Conservation (phyloP, 2,329 filamentous ascomycete genomes). For the Lasiodiplodia hormozganensis region DNA sequence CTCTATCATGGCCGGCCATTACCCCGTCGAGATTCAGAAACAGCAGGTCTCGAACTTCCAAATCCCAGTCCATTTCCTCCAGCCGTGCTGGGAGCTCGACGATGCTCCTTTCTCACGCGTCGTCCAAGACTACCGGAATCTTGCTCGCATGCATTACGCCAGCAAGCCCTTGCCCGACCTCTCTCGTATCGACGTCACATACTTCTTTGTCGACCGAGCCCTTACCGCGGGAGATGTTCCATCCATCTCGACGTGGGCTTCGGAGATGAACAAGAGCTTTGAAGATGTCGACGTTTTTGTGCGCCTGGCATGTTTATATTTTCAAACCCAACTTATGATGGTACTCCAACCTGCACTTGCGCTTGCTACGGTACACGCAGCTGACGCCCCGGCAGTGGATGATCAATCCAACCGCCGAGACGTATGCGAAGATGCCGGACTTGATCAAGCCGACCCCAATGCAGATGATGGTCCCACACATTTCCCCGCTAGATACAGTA, state of each 20-base stretch:
- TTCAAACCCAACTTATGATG: slow-evolving; percentile 26
- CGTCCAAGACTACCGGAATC: slow-evolving; percentile 18
- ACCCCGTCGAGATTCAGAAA: slow-evolving; percentile 11
- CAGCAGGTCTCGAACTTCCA: slow-evolving; percentile 28
- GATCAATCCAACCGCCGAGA: slow-evolving; percentile 27
- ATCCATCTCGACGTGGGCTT: slow-evolving; percentile 15
- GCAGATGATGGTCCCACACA: slow-evolving; percentile 29
- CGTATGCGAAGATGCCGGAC: slow-evolving; percentile 26
- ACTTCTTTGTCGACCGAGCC: slow-evolving; percentile 5
- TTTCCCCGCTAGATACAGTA: slow-evolving; percentile 22
- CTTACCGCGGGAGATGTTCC: neutral
- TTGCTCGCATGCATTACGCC: slow-evolving; percentile 15
- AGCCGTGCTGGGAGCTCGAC: slow-evolving; percentile 23
- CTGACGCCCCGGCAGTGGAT: slow-evolving; percentile 25
- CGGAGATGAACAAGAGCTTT: slow-evolving; percentile 28
- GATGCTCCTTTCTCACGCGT: slow-evolving; percentile 21
- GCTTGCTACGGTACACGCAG: neutral
- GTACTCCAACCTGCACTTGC: neutral
- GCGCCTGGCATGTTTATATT: slow-evolving; percentile 26
- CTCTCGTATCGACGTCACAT: slow-evolving; percentile 13
- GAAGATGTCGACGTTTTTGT: slow-evolving; percentile 28
- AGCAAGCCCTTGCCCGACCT: slow-evolving; percentile 1
- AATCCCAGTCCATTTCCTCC: slow-evolving; percentile 26
- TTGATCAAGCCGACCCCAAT: slow-evolving; percentile 25
- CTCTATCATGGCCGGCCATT: slow-evolving; percentile 22